Evolutionary conservation across 768 basidiomycete genomes (phyloP).

Genomic region (Lyophyllum atratum): DNA sequence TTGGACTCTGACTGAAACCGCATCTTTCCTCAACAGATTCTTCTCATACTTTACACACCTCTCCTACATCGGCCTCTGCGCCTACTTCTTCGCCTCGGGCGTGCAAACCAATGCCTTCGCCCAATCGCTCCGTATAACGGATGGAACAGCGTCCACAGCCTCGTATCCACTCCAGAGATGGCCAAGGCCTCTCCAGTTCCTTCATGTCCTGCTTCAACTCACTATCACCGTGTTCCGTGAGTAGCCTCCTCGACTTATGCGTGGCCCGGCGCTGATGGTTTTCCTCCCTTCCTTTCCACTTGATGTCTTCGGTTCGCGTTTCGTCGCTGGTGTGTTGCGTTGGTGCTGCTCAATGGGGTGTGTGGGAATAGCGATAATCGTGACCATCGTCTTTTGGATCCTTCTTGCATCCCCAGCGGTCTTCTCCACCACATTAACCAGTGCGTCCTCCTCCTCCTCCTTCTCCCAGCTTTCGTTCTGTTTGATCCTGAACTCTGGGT

Average conservation of each 20-base stretch:
- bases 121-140: slow-evolving; percentile 3
- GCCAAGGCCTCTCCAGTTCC: slow-evolving; percentile 53
- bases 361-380: slow-evolving; percentile 51
- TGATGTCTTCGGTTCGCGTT: not conserved
- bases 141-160: not conserved
- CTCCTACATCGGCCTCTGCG: slow-evolving; percentile 58
- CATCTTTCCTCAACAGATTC: slow-evolving; percentile 11
- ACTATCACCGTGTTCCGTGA: slow-evolving; percentile 60
- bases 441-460: slow-evolving; percentile 32
- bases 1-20: too few relatives aligned
- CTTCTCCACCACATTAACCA: slow-evolving; percentile 37
- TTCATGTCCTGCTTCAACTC: slow-evolving; percentile 55
- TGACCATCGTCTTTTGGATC: slow-evolving; percentile 66
- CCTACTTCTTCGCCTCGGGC: slow-evolving; percentile 63
- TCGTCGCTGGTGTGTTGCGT: too few relatives aligned
- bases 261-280: not conserved
- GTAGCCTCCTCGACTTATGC: slow-evolving; percentile 22
- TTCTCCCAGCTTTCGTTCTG: not conserved
- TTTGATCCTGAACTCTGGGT: not conserved
- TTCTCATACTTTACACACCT: slow-evolving; percentile 69
- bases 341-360: not conserved
- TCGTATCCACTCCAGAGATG: slow-evolving; percentile 61
- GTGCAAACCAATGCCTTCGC: slow-evolving; percentile 53
- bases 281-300: not conserved
- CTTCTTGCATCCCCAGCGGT: slow-evolving; percentile 45